Percentiles rank a stretch among this genome's conserved stretches.
These are phyloP conservation scores for Roridomyces roridus DNA, from an alignment of 768 basidiomycete genomes.

Conservation along the genomic window DNA sequence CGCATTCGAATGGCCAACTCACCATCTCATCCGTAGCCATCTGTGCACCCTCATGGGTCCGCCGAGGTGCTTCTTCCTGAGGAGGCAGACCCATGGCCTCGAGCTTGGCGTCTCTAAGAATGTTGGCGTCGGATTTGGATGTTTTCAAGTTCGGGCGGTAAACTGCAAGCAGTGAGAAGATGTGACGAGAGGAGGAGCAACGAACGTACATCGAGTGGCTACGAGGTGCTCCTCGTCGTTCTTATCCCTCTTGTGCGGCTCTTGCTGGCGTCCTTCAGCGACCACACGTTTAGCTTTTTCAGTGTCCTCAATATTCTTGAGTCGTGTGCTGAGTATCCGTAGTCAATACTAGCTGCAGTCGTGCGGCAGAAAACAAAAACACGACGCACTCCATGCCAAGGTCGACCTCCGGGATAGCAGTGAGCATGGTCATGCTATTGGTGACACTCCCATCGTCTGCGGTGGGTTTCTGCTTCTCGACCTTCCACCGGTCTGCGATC, in stretches of 20 bases:
- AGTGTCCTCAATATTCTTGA: slow-evolving; percentile 97
- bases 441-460: slow-evolving; percentile 93
- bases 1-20: slow-evolving; percentile 30
- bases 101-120: slow-evolving; percentile 85
- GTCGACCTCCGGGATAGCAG: slow-evolving; percentile 97
- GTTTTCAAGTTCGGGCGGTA: slow-evolving; percentile 83
- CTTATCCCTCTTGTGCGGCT: slow-evolving; percentile 51
- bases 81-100: slow-evolving; percentile 83
- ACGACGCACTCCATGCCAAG: slow-evolving; percentile 98
- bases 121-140: slow-evolving; percentile 89
- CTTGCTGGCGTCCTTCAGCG: slow-evolving; percentile 68
- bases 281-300: slow-evolving; percentile 94
- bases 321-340: slow-evolving; percentile 63
- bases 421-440: slow-evolving; percentile 93
- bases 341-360: slow-evolving; percentile 1
- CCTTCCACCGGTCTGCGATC: slow-evolving; percentile 71
- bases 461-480: slow-evolving; percentile 59
- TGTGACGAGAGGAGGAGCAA: background rate
- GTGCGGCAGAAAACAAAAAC: slow-evolving; percentile 26
- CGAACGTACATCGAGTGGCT: slow-evolving; percentile 80
- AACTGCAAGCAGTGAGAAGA: slow-evolving; percentile 53
- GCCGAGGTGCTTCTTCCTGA: slow-evolving; percentile 54
- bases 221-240: slow-evolving; percentile 85
- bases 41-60: slow-evolving; percentile 64
- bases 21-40: slow-evolving; percentile 94